These are phyloP conservation scores for Carex parvula DNA, from an alignment of 176 grass and related monocot species.

Conservation along the genomic window DNA sequence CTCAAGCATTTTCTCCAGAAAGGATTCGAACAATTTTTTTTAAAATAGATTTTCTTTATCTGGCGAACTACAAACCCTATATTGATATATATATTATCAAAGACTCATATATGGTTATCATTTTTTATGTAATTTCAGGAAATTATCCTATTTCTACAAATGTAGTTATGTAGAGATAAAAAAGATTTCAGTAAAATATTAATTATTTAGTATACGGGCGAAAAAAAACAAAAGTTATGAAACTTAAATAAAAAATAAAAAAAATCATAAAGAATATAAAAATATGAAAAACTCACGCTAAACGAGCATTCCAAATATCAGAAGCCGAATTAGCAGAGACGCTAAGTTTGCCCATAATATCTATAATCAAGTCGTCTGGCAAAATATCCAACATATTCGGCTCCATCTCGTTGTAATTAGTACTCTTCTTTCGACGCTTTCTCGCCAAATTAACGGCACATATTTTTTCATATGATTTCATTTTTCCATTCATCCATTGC, in stretches of 20 bases:
- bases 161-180: too few species aligned
- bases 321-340: conserved; percentile 40
- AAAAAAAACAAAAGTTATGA: neutral
- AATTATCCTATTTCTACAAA: too few species aligned
- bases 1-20: too few species aligned
- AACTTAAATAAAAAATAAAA: neutral
- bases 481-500: neutral
- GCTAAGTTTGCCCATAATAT: conserved; percentile 52
- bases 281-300: conserved; percentile 37
- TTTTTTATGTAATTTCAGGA: too few species aligned
- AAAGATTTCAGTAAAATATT: too few species aligned
- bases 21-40: too few species aligned
- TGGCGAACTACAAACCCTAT: too few species aligned
- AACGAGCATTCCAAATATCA: conserved; percentile 50
- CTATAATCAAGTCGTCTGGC: conserved; percentile 67
- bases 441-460: neutral
- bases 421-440: conserved; percentile 12
- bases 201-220: too few species aligned
- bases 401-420: neutral
- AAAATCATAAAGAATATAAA: neutral
- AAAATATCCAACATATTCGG: conserved; percentile 47
- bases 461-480: neutral
- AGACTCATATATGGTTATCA: too few species aligned
- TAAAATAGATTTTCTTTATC: too few species aligned
- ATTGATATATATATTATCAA: too few species aligned